Evolutionary conservation across 805 yeast species (phyloP), one percentile per base, ranked within the genome.

Genomic region (Yarrowia bubula): DNA sequence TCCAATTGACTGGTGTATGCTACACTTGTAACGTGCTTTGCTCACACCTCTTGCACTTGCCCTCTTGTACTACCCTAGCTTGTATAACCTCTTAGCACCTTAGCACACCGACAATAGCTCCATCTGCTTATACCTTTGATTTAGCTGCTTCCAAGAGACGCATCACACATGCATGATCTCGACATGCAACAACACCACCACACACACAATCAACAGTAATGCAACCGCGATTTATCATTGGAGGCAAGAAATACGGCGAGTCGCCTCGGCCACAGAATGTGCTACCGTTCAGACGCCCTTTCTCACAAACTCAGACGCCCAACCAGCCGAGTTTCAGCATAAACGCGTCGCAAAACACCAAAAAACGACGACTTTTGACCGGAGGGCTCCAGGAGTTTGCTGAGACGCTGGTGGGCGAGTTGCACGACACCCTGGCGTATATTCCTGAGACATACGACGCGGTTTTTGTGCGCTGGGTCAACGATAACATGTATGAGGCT

Each of bases 361-460:
- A 58, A 10, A 58, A 58, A 17, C 17, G 51, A 6, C 42, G 51
- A 4, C 13, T 58, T 4, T 35, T 43, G 13, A 43, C 64, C 8
- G 64, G 64, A 18, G 64, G 64, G 1, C 43, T 58, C 6, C 64
- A 58, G 43, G 51, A 58, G 39, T 58, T 58, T 58, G 64, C 64
- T 0, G 43, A 43, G 43, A 43, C 51, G 32, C 64, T 58, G 1
- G 64, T 58, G n/a, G 51, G 42, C 5, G 64, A 58, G 28, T 42
- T 58, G 28, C n/a, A 58, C 7, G 64, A 58, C 41, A 55, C 61
- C 2, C n/a, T 41, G 38, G 28, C 47, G 47, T 55, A 55, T 18
- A 55, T 55, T 55, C 47, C 38, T 13, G 61, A 55, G 38, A 10
- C 61, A 8, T 41, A 31, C 17, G 47, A 55, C 17, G 61, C 61